Evolutionary conservation across 805 yeast species (phyloP).

Genomic region (Saccharomyces kudriavzevii): DNA sequence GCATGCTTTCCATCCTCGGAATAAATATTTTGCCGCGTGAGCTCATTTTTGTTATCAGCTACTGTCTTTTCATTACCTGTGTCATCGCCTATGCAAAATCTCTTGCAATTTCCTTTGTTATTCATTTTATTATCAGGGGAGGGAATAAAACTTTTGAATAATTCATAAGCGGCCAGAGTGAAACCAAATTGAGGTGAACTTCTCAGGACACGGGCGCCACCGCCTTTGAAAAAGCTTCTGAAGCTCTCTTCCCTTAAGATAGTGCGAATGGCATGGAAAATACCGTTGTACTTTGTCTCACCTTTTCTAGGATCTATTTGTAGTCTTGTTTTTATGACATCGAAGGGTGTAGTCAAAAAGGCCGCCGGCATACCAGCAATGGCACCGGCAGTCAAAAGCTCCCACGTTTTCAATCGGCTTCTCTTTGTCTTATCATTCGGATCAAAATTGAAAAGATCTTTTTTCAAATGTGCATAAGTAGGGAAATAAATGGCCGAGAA

Average conservation of each 20-base stretch:
- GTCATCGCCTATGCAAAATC: constrained; percentile 8
- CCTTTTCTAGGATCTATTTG: constrained; percentile 77
- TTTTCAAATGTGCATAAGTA: constrained; percentile 87
- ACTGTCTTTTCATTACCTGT: background rate
- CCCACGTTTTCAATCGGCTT: constrained; percentile 66
- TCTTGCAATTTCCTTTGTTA: constrained; percentile 9
- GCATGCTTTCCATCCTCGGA: constrained; percentile 18
- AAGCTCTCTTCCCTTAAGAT: constrained; percentile 78
- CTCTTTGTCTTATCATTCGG: constrained; percentile 55
- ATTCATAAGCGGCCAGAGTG: constrained; percentile 93
- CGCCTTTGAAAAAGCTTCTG: constrained; percentile 88
- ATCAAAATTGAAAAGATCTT: constrained; percentile 71
- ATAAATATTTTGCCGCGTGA: constrained; percentile 6
- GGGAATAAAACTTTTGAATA: constrained; percentile 74
- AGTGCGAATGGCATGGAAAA: constrained; percentile 65
- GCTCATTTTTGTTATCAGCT: constrained; percentile 2
- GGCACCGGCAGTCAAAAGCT: constrained; percentile 80
- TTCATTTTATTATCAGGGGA: constrained; percentile 32
- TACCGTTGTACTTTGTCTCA: constrained; percentile 69
- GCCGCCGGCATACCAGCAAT: constrained; percentile 98
- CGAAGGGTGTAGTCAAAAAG: constrained; percentile 91
- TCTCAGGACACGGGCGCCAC: constrained; percentile 86
- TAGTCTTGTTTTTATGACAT: constrained; percentile 89
- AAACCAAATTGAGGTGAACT: constrained; percentile 98
- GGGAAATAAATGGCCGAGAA: constrained; percentile 97